These are phyloP conservation scores for thale cress (Arabidopsis thaliana) DNA, from an alignment of 345 rosid genomes.

Conservation along the genomic window TAIR10.1 NC_003075.7:12697001-12697500, in stretches of 20 bases:
- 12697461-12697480: constrained; percentile 92
- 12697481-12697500: neutral
- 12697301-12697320: constrained; percentile 96
- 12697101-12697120: constrained; percentile 45
- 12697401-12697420: constrained; percentile 1
- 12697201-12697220: constrained; percentile 49
- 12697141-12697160: neutral
- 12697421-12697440: constrained; percentile 3
- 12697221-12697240: constrained; percentile 83
- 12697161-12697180: constrained; percentile 12
- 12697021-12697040: constrained; percentile 84
- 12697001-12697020: constrained; percentile 47
- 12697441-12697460: constrained; percentile 81
- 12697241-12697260: constrained; percentile 80
- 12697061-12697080: constrained; percentile 76
- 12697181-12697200: neutral
- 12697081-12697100: constrained; percentile 56
- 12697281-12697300: constrained; percentile 75
- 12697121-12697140: neutral
- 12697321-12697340: constrained; percentile 92
- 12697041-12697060: constrained; percentile 76
- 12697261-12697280: constrained; percentile 52
- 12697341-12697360: constrained; percentile 87
- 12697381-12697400: neutral
- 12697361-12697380: constrained; percentile 90